Percentiles rank a stretch among this genome's conserved stretches.
phyloP scores from a whole-genome alignment of 1,284 basidiomycete genomes.

The Leccinum subrobustum region DNA sequence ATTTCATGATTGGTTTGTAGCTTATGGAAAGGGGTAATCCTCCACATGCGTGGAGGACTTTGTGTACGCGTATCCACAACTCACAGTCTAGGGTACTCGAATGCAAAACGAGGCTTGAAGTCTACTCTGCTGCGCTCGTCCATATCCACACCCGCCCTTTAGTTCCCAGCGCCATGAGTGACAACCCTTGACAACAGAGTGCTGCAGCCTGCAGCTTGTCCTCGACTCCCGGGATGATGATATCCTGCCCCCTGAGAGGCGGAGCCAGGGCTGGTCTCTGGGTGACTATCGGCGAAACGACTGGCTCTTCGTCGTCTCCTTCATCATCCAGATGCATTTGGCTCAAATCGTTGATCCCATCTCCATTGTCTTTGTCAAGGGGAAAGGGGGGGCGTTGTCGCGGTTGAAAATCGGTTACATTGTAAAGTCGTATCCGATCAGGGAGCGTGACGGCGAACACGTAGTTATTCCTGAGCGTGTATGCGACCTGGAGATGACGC shows the following conservation, averaged over 20 bases:
- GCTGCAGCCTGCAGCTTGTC: conserved; percentile 35
- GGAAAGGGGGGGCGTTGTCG: conserved; percentile 30
- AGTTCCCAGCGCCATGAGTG: conserved; percentile 35
- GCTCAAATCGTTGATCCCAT: conserved; percentile 15
- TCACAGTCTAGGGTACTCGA: background rate
- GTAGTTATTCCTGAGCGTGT: conserved; percentile 48
- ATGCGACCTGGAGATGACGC: conserved; percentile 44
- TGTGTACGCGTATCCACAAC: background rate
- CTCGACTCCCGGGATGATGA: conserved; percentile 16
- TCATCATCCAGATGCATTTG: conserved; percentile 32
- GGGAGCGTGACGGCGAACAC: conserved; percentile 47
- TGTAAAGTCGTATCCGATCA: conserved; percentile 45
- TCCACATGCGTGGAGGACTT: background rate
- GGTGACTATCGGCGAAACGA: background rate
- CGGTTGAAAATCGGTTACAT: conserved; percentile 45
- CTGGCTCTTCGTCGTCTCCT: conserved; percentile 24
- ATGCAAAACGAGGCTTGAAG: background rate
- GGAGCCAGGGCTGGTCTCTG: conserved; percentile 21
- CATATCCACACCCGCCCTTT: conserved; percentile 31
- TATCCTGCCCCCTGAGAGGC: conserved; percentile 18
- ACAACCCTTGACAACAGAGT: conserved; percentile 43
- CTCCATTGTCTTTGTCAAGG: conserved; percentile 16
- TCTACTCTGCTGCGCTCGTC: conserved; percentile 21
- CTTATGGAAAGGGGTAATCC: background rate
- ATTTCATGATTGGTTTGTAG: conserved; percentile 52